These are phyloP conservation scores for Candida broadrunensis DNA, from an alignment of 805 yeast species.

Conservation along the genomic window DNA sequence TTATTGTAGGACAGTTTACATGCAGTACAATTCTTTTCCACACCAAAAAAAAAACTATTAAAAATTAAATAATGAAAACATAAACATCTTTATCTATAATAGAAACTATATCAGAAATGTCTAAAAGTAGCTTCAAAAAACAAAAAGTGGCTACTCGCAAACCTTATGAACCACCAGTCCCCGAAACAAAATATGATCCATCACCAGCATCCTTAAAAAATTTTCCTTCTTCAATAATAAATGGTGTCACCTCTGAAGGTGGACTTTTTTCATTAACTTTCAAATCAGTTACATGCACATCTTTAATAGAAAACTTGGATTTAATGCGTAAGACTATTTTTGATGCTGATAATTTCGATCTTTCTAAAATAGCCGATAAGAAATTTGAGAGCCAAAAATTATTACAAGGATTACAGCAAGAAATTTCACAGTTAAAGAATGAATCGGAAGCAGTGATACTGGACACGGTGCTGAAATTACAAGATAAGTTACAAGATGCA, in stretches of 20 bases:
- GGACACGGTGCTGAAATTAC: background rate
- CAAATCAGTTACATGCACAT: slow-evolving; percentile 36
- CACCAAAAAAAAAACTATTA: too few species aligned
- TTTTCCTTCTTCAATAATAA: slow-evolving; percentile 31
- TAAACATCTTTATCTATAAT: too few species aligned
- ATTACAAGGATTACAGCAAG: slow-evolving; percentile 11
- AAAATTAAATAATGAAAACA: too few species aligned
- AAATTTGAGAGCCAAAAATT: slow-evolving; percentile 11
- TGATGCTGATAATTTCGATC: slow-evolving; percentile 6
- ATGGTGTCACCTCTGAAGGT: slow-evolving; percentile 40
- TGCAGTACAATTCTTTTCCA: too few species aligned
- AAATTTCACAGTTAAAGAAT: background rate
- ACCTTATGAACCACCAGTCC: slow-evolving; percentile 2
- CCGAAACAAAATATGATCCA: slow-evolving; percentile 10
- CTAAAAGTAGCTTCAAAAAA: slow-evolving; percentile 1
- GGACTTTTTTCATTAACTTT: slow-evolving; percentile 40
- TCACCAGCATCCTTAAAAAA: slow-evolving; percentile 11
- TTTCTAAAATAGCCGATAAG: slow-evolving; percentile 8
- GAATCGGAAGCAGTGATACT: background rate
- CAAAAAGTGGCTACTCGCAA: slow-evolving; percentile 2
- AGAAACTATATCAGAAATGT: background rate
- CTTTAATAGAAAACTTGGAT: slow-evolving; percentile 33
- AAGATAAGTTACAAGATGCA: slow-evolving; percentile 10
- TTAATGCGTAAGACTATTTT: slow-evolving; percentile 27
- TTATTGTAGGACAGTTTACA: too few species aligned